phyloP scores from a whole-genome alignment of 2,329 filamentous ascomycete species.

The Fusarium sp. region DNA sequence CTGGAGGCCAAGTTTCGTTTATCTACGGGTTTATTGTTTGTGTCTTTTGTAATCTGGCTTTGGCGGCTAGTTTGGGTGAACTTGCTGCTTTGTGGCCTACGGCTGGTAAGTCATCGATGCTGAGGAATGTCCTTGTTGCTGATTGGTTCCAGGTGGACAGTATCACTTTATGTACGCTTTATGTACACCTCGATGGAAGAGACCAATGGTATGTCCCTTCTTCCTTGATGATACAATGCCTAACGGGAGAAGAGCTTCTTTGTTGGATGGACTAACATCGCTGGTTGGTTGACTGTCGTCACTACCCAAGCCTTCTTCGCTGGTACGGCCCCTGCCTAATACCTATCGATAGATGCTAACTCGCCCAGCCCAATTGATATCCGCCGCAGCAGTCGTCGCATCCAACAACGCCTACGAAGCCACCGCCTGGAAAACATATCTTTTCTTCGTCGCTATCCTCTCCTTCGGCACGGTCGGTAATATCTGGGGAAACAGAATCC shows the following conservation, averaged over 20 bases:
- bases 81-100: slow-evolving; percentile 59
- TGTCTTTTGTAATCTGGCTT: slow-evolving; percentile 56
- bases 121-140: no score
- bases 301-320: slow-evolving; percentile 57
- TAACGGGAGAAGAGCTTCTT: slow-evolving; percentile 53
- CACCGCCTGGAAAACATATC: slow-evolving; percentile 54
- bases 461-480: slow-evolving; percentile 45
- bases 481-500: slow-evolving; percentile 52
- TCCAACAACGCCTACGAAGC: slow-evolving; percentile 53
- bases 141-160: slow-evolving; percentile 47
- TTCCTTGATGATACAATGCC: accelerated
- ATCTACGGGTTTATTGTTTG: slow-evolving; percentile 60
- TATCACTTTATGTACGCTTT: slow-evolving; percentile 59
- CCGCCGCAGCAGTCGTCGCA: slow-evolving; percentile 55
- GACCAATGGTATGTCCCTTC: slow-evolving; percentile 42
- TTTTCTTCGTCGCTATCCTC: slow-evolving; percentile 52
- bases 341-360: neutral
- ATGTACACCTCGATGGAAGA: slow-evolving; percentile 50
- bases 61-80: slow-evolving; percentile 57
- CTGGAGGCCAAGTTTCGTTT: slow-evolving; percentile 55
- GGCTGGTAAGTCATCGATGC: slow-evolving; percentile 43
- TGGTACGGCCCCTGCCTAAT: slow-evolving; percentile 39
- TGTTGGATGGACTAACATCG: slow-evolving; percentile 57
- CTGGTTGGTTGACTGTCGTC: slow-evolving; percentile 58
- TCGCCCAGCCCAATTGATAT: slow-evolving; percentile 54